Base-by-base conservation (phyloP, 495 filamentous ascomycete genomes). In the Xylaria cubensis region DNA sequence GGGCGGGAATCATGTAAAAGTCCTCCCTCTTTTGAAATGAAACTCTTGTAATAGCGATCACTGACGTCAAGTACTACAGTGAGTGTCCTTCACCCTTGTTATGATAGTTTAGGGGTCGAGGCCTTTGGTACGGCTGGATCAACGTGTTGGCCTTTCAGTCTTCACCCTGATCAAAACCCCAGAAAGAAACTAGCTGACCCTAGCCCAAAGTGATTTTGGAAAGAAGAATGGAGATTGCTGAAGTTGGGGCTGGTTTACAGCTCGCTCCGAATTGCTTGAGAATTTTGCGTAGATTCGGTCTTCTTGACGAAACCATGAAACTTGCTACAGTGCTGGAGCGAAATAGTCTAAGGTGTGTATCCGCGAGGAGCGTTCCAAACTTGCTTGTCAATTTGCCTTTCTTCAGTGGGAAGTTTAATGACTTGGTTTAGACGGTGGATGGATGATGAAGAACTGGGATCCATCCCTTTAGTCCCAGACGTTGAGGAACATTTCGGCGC, bases 181-280 rank as follows among this genome's bases (percentile, higher is more conserved):
- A 15, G 15, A 36, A 51, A 4, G 0, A 19, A 13, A 34, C 24
- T 8, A 15, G 26, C 63, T 66, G 44, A 70, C 39, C 42, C 24
- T 13, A 26, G 17, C 1, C 26, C 3, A 8, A 34, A 72, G 61
- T 21, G 13, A 73, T 68, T 1, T 36, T 73, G 17, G 71, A 73
- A 62, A 51, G 39, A 50, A 62, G 51, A 70, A 15, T 21, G 10
- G 58, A 61, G n/a, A 55, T 69, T 8, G 63, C 50, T 4, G 74
- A 75, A 48, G 88, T 91, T 13, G 91, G 91, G 39, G 90, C 90
- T n/a, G 90, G 90, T 34, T 90, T 92, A 69, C 89, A 92, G 74
- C 81, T 93, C 6, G 87, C 90, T 2, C 90, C 89, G 0, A 92
- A 92, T 74, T 86, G 86, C 88, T 19, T 39, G 36, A 87, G 88